Evolutionary conservation across 352 stramenopile genomes (phyloP).

Genomic region (Pythium pyrilobum): DNA sequence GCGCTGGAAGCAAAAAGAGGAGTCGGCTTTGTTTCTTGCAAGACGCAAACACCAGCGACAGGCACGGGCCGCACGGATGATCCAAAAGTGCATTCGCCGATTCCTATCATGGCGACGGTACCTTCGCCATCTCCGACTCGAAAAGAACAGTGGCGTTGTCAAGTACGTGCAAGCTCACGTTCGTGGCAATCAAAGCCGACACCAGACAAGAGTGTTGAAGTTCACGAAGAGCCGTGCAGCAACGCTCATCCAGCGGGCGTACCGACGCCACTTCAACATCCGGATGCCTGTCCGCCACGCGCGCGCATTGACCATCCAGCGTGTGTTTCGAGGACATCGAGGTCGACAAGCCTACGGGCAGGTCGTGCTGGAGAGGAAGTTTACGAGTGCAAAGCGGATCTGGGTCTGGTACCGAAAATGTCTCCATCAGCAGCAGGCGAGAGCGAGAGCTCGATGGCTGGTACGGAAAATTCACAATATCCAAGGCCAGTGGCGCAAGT

Average conservation of each 20-base stretch:
- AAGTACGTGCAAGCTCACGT: conserved; percentile 39
- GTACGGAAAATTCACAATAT: conserved; percentile 44
- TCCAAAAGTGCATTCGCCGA: conserved; percentile 36
- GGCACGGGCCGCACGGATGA: conserved; percentile 37
- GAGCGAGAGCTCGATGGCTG: conserved; percentile 34
- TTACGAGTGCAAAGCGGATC: conserved; percentile 21
- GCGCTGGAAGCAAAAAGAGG: conserved; percentile 36
- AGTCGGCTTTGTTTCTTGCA: conserved; percentile 34
- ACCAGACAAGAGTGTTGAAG: conserved; percentile 20
- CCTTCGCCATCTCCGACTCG: conserved; percentile 34
- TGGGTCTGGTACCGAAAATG: conserved; percentile 52
- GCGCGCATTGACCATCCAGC: conserved; percentile 42
- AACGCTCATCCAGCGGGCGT: conserved; percentile 40
- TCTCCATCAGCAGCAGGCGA: conserved; percentile 28
- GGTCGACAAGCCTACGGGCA: conserved; percentile 19
- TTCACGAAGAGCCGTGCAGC: conserved; percentile 25
- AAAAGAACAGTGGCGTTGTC: conserved; percentile 29
- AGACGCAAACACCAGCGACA: conserved; percentile 33
- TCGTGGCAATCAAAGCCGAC: conserved; percentile 34
- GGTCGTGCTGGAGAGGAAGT: conserved; percentile 18
- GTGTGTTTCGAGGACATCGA: conserved; percentile 36
- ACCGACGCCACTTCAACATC: conserved; percentile 24
- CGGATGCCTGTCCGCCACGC: conserved; percentile 24
- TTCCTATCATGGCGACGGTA: conserved; percentile 52
- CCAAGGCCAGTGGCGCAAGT: conserved; percentile 55